phyloP scores from a whole-genome alignment of 2,329 filamentous ascomycete genomes.

The Hymenoscyphus salicellus region DNA sequence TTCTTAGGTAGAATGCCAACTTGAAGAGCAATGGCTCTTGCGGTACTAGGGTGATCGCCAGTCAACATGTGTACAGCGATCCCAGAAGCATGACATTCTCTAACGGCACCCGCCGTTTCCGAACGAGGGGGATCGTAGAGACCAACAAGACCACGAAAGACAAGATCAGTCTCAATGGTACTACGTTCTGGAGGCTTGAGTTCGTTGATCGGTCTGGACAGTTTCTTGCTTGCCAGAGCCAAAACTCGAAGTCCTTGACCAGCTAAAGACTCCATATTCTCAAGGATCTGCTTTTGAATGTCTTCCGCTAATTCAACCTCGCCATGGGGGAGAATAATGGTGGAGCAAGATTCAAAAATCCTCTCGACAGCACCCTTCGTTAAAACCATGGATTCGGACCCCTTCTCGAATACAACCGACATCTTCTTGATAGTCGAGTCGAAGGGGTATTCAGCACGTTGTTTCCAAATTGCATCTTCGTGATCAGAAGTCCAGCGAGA shows the following conservation, averaged over 20 bases:
- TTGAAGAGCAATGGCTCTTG: constrained; percentile 74
- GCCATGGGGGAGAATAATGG: constrained; percentile 50
- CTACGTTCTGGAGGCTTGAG: constrained; percentile 44
- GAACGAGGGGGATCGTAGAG: constrained; percentile 57
- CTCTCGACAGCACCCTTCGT: constrained; percentile 59
- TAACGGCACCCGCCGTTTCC: constrained; percentile 56
- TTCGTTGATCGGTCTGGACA: constrained; percentile 42
- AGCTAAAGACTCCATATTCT: constrained; percentile 64
- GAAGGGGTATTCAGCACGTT: constrained; percentile 68
- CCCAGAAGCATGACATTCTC: constrained; percentile 62
- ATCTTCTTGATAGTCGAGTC: constrained; percentile 65
- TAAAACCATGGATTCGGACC: constrained; percentile 70
- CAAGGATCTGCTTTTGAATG: constrained; percentile 54
- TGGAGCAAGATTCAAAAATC: constrained; percentile 51
- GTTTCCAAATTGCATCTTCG: constrained; percentile 50
- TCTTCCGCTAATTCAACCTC: constrained; percentile 49
- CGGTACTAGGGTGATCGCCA: constrained; percentile 76
- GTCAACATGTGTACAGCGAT: constrained; percentile 79
- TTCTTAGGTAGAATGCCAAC: constrained; percentile 62
- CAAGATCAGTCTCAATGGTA: constrained; percentile 43
- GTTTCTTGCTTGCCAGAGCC: constrained; percentile 56
- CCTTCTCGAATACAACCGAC: constrained; percentile 22
- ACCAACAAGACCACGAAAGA: constrained; percentile 66
- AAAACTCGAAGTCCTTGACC: constrained; percentile 66
- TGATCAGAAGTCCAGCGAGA: constrained; percentile 54